Evolutionary conservation across 257 asterid genomes (phyloP).

Genomic region (Linderniella brevidens): DNA sequence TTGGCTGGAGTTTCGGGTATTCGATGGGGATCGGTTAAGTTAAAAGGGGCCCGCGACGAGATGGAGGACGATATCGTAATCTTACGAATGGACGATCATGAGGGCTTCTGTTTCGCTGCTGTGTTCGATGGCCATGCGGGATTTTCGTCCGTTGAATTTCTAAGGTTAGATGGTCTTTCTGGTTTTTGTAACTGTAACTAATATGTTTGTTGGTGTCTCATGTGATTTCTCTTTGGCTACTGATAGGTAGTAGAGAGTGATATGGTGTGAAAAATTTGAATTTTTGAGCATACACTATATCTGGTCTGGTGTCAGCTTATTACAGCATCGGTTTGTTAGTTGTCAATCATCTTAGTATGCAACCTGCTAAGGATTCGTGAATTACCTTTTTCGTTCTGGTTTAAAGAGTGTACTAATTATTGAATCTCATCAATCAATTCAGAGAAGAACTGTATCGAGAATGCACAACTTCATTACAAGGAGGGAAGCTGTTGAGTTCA

Average conservation of each 20-base stretch:
- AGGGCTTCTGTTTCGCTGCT: constrained; percentile 70
- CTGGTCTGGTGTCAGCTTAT: too few relatives aligned
- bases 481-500: constrained; percentile 36
- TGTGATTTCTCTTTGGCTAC: too few relatives aligned
- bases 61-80: constrained; percentile 84
- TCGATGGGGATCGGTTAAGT: constrained; percentile 60
- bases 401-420: not conserved
- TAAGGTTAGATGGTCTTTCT: constrained; percentile 26
- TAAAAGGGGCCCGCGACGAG: constrained; percentile 84
- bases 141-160: constrained; percentile 64
- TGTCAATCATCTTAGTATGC: too few relatives aligned
- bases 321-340: too few relatives aligned
- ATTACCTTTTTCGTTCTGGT: too few relatives aligned
- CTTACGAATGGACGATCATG: constrained; percentile 41
- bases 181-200: not conserved
- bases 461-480: constrained; percentile 61
- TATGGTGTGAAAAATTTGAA: too few relatives aligned
- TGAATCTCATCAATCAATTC: constrained; percentile 4
- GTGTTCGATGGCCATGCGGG: constrained; percentile 97
- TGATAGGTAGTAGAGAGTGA: too few relatives aligned
- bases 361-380: too few relatives aligned
- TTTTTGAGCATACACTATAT: too few relatives aligned
- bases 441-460: constrained; percentile 85
- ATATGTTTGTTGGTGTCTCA: too few relatives aligned
- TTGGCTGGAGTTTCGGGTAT: constrained; percentile 36